A percentile compares a stretch with the other conserved stretches of the same genome.
Evolutionary conservation across 2,329 filamentous ascomycete genomes (phyloP).

Genomic region (Fusarium floridanum): DNA sequence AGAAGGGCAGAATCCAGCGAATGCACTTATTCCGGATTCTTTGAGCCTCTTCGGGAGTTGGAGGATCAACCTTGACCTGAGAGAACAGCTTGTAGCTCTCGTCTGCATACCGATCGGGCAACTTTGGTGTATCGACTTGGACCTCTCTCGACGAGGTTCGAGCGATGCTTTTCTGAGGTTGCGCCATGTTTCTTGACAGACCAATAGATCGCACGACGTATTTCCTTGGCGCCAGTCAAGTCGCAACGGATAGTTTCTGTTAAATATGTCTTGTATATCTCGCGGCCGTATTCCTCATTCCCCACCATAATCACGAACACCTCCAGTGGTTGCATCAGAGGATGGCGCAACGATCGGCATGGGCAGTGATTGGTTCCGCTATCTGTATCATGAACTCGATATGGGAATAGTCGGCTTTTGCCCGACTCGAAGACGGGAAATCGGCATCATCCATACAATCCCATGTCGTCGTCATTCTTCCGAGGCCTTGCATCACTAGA

Average conservation of each 20-base stretch:
- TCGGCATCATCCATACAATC: background rate
- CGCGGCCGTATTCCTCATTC: background rate
- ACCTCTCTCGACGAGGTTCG: background rate
- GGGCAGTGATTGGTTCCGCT: background rate
- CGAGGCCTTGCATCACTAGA: background rate
- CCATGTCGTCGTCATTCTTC: background rate
- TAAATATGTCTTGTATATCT: background rate
- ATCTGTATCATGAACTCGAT: background rate
- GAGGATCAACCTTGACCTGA: background rate
- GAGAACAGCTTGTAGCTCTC: slow-evolving; percentile 4
- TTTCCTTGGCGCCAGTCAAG: background rate
- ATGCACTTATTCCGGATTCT: background rate
- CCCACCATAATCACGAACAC: background rate
- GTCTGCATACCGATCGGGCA: background rate
- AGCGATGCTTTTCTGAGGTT: background rate
- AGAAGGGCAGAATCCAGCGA: background rate
- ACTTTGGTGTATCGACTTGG: background rate
- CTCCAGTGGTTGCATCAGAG: background rate
- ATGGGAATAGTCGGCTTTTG: background rate
- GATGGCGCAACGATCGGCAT: background rate
- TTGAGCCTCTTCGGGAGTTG: background rate
- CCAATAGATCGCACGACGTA: background rate
- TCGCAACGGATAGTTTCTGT: background rate
- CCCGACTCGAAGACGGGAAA: background rate
- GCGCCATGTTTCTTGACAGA: background rate